Conservation (phyloP, 73 alveolate species). For the Paramecium sexaurelia region DNA sequence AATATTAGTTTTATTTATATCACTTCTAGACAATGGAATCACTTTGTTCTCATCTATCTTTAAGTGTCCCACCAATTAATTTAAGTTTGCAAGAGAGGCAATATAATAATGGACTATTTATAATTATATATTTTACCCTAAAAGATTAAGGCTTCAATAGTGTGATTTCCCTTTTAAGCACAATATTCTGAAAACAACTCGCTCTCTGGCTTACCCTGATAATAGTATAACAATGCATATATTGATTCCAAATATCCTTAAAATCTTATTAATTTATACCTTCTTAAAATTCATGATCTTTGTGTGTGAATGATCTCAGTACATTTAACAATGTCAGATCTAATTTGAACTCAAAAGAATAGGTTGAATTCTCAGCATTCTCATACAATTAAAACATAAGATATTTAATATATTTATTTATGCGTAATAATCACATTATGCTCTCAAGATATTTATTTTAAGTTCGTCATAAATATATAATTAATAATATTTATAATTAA, state of each 20-base stretch:
- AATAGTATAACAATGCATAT: conserved; percentile 57
- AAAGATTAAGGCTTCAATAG: conserved; percentile 37
- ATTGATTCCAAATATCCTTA: conserved; percentile 63
- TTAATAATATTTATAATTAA: neutral
- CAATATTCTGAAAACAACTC: conserved; percentile 67
- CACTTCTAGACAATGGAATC: conserved; percentile 55
- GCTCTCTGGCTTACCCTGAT: conserved; percentile 63
- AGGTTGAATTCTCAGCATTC: conserved; percentile 44
- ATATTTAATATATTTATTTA: neutral
- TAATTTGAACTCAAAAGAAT: conserved; percentile 21
- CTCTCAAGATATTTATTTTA: neutral
- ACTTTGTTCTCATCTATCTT: conserved; percentile 34
- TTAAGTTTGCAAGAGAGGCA: conserved; percentile 59
- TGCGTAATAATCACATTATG: neutral
- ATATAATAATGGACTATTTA: conserved; percentile 49
- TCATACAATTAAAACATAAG: conserved; percentile 41
- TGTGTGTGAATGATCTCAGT: conserved; percentile 32
- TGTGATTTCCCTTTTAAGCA: conserved; percentile 56
- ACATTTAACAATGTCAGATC: conserved; percentile 29
- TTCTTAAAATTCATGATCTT: conserved; percentile 30
- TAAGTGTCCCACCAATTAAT: neutral
- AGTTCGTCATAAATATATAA: neutral
- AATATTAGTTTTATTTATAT: conserved; percentile 62
- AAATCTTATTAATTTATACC: neutral
- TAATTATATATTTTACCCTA: neutral